These are phyloP conservation scores for Hygrophorus pudorinus DNA, from an alignment of 768 basidiomycete genomes.

Conservation along the genomic window DNA sequence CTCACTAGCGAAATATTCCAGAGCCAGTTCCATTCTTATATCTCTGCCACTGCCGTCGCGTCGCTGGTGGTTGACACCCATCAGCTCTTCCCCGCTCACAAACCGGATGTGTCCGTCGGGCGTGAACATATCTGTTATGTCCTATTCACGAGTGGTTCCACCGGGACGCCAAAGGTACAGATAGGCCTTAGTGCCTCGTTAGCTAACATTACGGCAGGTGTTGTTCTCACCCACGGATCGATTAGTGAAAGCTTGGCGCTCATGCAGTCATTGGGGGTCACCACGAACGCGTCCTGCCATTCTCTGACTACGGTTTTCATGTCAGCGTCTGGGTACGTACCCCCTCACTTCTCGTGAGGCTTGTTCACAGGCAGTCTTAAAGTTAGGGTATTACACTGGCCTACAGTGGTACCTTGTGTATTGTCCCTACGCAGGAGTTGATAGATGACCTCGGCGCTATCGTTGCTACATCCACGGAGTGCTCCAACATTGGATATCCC, in stretches of 20 bases:
- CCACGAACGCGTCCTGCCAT: not conserved
- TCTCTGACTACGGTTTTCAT: not conserved
- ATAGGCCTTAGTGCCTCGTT: not conserved
- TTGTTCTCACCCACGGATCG: no score
- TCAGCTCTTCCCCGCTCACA: not conserved
- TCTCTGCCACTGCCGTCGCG: not conserved
- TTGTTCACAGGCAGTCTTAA: no score
- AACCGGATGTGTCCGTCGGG: no score
- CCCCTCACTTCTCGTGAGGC: not conserved
- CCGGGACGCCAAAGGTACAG: constrained; percentile 1
- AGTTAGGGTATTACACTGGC: no score
- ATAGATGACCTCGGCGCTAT: not conserved
- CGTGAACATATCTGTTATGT: constrained; percentile 1
- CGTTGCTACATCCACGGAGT: no score
- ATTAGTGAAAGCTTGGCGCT: constrained; percentile 2
- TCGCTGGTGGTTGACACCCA: not conserved
- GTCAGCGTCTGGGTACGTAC: not conserved
- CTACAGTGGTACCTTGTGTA: no score
- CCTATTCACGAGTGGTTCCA: constrained; percentile 1
- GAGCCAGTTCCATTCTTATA: not conserved
- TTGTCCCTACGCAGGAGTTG: not conserved
- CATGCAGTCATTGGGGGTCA: not conserved
- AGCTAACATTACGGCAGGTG: not conserved
- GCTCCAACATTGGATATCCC: no score
- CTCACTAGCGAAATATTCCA: not conserved